Evolutionary conservation across 768 basidiomycete species (phyloP), one percentile per base, ranked within the genome.

Genomic region (Russula emetica): DNA sequence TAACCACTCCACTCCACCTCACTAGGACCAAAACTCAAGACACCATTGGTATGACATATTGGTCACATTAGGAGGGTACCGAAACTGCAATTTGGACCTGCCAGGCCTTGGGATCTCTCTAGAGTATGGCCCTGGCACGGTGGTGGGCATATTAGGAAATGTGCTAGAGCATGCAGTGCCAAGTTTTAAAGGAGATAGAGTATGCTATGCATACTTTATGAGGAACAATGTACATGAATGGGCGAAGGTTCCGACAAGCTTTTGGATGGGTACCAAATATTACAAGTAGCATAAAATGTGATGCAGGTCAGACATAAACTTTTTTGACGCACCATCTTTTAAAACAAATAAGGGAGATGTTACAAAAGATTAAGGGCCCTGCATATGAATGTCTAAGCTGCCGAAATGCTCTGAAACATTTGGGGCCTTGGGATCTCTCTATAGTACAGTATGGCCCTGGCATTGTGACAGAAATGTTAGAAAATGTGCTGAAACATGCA

Each of bases 171-270:
- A 42, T 20, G 40, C 4, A 20, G 40, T 42, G 18, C 2, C 40
- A 16, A 42, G 18, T 6, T 42, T 42, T 20, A 3, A 42, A 42
- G 40, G 54, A 24, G 22, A 55, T 8, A 11, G 36, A 38, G 36
- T 55, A 10, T 55, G 24, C 8, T 55, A 55, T 40, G 54, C 38
- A 8, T 55, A 55, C 22, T 40, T 38, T 2, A 55, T 55, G 54
- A 55, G 24, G 36, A 14, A 55, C 22, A 26, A 7, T 3, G 36
- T 55, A 14, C 36, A 40, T 55, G 22, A 55, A 7, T 40, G 54
- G 54, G 54, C 54, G 6, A 2, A 8, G 5, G 34, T 24, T 26
- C 3, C 36, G 10, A 14, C 4, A 38, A 1, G 22, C 0, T 0
- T 0, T 40, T 55, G 36, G 36, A 55, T 55, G 54, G 18, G 26